These are phyloP conservation scores for Eragrostis curvula DNA, from an alignment of 176 grass and related monocot species.

Conservation along the genomic window DNA sequence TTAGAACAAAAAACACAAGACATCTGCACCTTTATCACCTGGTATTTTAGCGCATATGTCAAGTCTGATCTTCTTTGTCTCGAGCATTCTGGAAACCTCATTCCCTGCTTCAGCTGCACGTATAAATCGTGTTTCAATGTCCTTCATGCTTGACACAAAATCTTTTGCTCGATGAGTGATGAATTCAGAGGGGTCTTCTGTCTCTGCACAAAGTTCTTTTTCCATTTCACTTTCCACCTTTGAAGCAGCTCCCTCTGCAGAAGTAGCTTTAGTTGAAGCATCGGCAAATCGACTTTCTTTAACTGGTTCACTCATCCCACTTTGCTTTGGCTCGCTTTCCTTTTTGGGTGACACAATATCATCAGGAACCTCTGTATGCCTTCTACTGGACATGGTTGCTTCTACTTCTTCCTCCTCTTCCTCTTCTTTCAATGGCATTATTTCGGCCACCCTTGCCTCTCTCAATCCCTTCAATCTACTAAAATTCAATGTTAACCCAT, in stretches of 20 bases:
- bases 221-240: conserved; percentile 44
- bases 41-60: conserved; percentile 59
- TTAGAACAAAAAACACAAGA: conserved; percentile 7
- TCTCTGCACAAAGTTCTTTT: conserved; percentile 66
- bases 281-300: conserved; percentile 27
- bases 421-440: conserved; percentile 48
- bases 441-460: conserved; percentile 61
- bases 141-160: conserved; percentile 91
- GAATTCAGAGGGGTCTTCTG: conserved; percentile 87
- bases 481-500: conserved; percentile 50
- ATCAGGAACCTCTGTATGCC: conserved; percentile 40
- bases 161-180: conserved; percentile 98
- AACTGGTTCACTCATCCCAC: conserved; percentile 33
- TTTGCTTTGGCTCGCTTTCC: conserved; percentile 18
- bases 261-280: conserved; percentile 39
- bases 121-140: conserved; percentile 81
- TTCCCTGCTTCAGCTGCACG: conserved; percentile 86
- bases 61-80: conserved; percentile 95
- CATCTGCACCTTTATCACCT: conserved; percentile 41
- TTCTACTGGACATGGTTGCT: conserved; percentile 13
- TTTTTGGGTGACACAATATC: conserved; percentile 24
- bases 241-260: conserved; percentile 38
- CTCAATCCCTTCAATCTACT: conserved; percentile 63
- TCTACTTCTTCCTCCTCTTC: conserved; percentile 38
- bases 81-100: conserved; percentile 92